Evolutionary conservation across 768 basidiomycete species (phyloP), one percentile per base, ranked within the genome.

Genomic region (Kockovaella imperatae): DNA sequence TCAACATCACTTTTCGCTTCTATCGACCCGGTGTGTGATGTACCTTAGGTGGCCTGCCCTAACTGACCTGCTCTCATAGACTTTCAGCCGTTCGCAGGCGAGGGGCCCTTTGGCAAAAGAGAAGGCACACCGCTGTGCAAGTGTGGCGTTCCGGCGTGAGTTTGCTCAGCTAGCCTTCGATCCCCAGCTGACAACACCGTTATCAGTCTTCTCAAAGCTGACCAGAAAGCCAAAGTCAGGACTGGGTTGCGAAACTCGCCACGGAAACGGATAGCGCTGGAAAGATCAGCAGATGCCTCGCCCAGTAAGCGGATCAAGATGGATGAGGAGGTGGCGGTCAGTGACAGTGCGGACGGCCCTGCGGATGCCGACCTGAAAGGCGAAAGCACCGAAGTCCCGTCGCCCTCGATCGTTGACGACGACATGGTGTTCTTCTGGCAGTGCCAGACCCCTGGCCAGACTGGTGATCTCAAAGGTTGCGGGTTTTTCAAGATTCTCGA

Each of bases 1-100:
- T 72, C 36, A 71, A 69, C 35, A 62, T 72, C 24, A 72, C 71
- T 1, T 72, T 72, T 46, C 34, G 71, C 54, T 67, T 59, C 41
- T 54, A 49, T 41, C 45, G 52, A 17, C 40, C 45, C n/a, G 46
- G 54, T 49, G 17, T 25, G 45, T 52, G 13, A 23, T 24, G 31
- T 35, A 11, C 18, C 20, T 40, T 40, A 40, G 11, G 13, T 7
- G 1, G 21, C 11, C 17, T 26, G 17, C 24, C 24, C 21, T 5
- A 39, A 23, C 23, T 25, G 15, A 8, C 32, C 45, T 47, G 28
- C 50, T 42, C 30, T 42, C 49, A 35, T 54, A 52, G 71, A 72
- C 45, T 72, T 70, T 32, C 56, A 64, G 32, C 71, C 71, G 1
- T 28, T 45, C 3, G 56, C 67, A 1, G 39, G 50, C 3, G 34